Conservation (phyloP, 352 stramenopile genomes). For the Globisporangium barbulae region DNA sequence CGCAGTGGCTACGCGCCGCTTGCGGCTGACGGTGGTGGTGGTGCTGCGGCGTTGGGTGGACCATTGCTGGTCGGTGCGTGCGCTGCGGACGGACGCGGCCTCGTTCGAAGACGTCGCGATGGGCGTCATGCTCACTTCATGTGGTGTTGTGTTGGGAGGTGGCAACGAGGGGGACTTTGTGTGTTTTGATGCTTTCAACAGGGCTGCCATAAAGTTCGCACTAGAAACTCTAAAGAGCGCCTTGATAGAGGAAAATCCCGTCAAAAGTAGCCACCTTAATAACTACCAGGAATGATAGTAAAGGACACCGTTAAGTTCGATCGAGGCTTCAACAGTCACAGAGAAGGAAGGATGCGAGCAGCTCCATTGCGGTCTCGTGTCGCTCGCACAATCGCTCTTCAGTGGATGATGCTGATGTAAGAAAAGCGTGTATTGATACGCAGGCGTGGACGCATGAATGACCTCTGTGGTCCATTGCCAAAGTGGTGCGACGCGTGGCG, state of each 20-base stretch:
- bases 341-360: too few species aligned
- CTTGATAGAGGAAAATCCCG: too few species aligned
- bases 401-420: too few species aligned
- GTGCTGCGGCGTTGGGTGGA: background rate
- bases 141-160: background rate
- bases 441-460: background rate
- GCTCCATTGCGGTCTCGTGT: too few species aligned
- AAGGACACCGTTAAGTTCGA: too few species aligned
- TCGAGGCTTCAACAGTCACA: too few species aligned
- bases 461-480: background rate
- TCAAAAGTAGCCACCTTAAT: too few species aligned
- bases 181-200: too few species aligned
- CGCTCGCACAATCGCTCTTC: too few species aligned
- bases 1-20: conserved; percentile 4
- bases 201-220: background rate
- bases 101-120: conserved; percentile 31
- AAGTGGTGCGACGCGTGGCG: background rate
- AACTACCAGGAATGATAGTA: too few species aligned
- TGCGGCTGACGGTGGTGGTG: background rate
- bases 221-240: too few species aligned
- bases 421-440: background rate
- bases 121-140: conserved; percentile 8
- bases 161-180: too few species aligned
- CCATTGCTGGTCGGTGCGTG: background rate
- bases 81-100: conserved; percentile 4